These are phyloP conservation scores for Helenozyma baotianmanensis DNA, from an alignment of 805 yeast genomes.

Conservation along the genomic window DNA sequence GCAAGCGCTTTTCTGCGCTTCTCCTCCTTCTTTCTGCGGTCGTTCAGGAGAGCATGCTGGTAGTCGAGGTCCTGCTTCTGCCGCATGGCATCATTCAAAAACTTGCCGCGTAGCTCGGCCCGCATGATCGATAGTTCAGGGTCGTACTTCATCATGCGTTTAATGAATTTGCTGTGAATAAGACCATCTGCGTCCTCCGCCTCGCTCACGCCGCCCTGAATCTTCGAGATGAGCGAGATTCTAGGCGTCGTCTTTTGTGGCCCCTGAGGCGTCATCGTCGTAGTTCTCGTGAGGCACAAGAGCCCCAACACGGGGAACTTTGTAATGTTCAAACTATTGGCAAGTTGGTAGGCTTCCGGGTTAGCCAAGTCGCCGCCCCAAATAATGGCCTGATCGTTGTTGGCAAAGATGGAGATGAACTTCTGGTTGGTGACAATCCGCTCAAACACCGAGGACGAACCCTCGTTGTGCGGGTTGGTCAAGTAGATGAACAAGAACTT, in stretches of 20 bases:
- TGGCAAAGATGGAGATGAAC: constrained; percentile 38
- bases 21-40: constrained; percentile 45
- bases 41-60: constrained; percentile 64
- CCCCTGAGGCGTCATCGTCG: constrained; percentile 52
- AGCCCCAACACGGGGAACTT: constrained; percentile 81
- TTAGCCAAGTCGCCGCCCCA: constrained; percentile 90
- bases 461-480: constrained; percentile 69
- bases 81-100: constrained; percentile 52
- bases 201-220: constrained; percentile 57
- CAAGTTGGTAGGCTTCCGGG: constrained; percentile 79
- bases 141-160: constrained; percentile 52
- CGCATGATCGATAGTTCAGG: constrained; percentile 59
- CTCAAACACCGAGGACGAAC: constrained; percentile 47
- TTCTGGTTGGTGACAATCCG: constrained; percentile 49
- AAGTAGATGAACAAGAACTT: constrained; percentile 71
- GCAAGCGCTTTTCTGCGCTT: constrained; percentile 27
- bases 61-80: constrained; percentile 76
- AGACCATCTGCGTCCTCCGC: constrained; percentile 28
- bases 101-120: constrained; percentile 57
- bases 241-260: constrained; percentile 50
- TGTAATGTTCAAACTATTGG: constrained; percentile 66
- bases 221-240: constrained; percentile 54
- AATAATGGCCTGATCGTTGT: constrained; percentile 50
- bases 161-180: constrained; percentile 37
- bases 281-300: constrained; percentile 60